Base-by-base conservation (phyloP, 2,329 filamentous ascomycete species). In the Pseudocercospora crystallina region DNA sequence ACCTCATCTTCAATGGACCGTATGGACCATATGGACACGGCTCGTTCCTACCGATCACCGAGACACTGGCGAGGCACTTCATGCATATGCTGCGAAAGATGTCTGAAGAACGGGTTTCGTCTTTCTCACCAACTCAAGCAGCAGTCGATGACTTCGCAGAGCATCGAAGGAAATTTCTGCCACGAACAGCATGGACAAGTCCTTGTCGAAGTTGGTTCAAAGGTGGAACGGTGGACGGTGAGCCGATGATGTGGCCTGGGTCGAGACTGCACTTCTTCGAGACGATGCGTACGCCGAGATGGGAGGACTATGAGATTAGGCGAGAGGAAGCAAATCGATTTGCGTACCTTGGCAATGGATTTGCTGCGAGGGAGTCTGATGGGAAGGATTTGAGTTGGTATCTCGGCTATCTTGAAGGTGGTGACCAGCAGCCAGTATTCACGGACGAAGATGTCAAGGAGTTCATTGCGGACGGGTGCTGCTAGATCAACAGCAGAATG, bases 251-350 rank as follows among this genome's bases (percentile, higher is more conserved):
- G 47, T 50, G 41, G 45, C 17, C 42, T 15, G 48, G 56, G 44
- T 40, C 46, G 11, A n/a, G 71, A 10, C 50, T 73, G 37, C 62
- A 66, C 49, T 73, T 70, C 50, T 53, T 73, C 33, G 61, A 70
- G 42, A 42, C 70, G 47, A 44, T 73, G 49, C 57, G 63, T 40
- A 45, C 57, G 41, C 63, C 65, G 32, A 48, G 71, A 43, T 72
- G 62, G 51, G 71, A 74, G 56, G 71, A 74, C 56, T 73, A 61
- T 55, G 69, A 72, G 32, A 71, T 73, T 31, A 63, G 66, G 49
- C 63, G 65, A 58, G 63, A 67, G 47, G 59, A 57, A 20, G 14
- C 11, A 5, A 73, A 73, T 51, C 51, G 62, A 43, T 74, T 69
- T 57, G 64, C 65, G 2, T 74, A 68, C 43, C 47, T 74, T 57